These are phyloP conservation scores for Pichia exigua DNA, from an alignment of 805 yeast genomes.

Conservation along the genomic window DNA sequence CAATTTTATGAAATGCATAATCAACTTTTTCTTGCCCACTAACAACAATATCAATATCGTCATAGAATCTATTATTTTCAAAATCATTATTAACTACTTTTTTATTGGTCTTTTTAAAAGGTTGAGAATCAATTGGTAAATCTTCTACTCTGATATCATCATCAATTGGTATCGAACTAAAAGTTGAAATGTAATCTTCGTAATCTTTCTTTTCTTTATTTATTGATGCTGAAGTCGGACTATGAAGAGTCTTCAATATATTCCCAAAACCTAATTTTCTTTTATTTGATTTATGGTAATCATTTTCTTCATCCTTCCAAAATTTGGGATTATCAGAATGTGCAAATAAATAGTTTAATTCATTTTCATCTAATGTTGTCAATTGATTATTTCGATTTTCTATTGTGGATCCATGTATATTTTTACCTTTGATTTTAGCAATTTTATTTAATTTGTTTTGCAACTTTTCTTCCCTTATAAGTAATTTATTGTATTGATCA, in stretches of 20 bases:
- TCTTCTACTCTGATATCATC: constrained; percentile 23
- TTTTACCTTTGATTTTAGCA: constrained; percentile 5
- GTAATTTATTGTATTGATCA: constrained; percentile 20
- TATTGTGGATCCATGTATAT: background rate
- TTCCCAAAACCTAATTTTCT: constrained; percentile 3
- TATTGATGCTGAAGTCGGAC: background rate
- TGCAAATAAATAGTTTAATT: constrained; percentile 16
- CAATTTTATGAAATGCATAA: constrained; percentile 21
- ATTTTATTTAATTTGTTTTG: constrained; percentile 14
- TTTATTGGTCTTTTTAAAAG: constrained; percentile 3
- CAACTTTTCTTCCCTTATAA: constrained; percentile 22
- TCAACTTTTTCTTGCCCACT: constrained; percentile 26
- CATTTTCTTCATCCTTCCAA: constrained; percentile 9
- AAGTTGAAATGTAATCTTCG: constrained; percentile 2
- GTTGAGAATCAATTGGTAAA: constrained; percentile 24
- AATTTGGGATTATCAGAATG: constrained; percentile 6
- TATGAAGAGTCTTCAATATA: background rate
- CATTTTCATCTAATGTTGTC: constrained; percentile 17
- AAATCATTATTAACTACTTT: background rate
- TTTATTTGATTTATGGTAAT: background rate
- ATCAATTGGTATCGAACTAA: constrained; percentile 23
- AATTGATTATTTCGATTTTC: constrained; percentile 10
- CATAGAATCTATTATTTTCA: background rate
- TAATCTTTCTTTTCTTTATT: constrained; percentile 4
- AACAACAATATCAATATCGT: constrained; percentile 23